These are phyloP conservation scores for Pythium phragmiticola DNA, from an alignment of 352 stramenopile species.

Conservation along the genomic window DNA sequence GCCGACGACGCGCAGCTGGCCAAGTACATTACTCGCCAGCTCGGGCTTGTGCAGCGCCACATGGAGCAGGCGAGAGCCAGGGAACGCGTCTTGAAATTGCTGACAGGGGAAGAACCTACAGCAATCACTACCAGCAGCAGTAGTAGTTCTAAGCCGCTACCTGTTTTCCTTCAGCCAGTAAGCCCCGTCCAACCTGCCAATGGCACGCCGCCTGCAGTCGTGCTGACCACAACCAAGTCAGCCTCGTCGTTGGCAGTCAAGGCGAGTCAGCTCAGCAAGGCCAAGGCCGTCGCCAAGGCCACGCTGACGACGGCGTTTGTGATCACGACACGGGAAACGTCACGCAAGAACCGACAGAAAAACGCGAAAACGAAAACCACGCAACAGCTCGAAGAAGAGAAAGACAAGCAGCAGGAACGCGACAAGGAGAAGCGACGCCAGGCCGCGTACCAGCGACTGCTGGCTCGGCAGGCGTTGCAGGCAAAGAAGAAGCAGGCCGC, in stretches of 20 bases:
- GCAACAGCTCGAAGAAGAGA: conserved; percentile 31
- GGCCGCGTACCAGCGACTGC: conserved; percentile 56
- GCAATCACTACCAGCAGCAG: background rate
- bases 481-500: conserved; percentile 35
- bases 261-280: conserved; percentile 17
- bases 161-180: conserved; percentile 22
- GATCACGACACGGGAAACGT: conserved; percentile 38
- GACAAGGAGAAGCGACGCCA: conserved; percentile 51
- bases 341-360: conserved; percentile 29
- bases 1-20: conserved; percentile 46
- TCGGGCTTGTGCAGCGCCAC: conserved; percentile 52
- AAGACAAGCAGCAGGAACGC: conserved; percentile 30
- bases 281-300: conserved; percentile 18
- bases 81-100: conserved; percentile 50
- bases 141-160: conserved; percentile 15
- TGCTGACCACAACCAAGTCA: conserved; percentile 11
- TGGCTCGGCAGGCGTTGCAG: conserved; percentile 57
- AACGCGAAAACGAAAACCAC: conserved; percentile 30
- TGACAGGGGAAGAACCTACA: conserved; percentile 18
- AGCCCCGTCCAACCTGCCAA: background rate
- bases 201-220: background rate
- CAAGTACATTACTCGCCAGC: conserved; percentile 57
- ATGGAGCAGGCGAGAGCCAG: conserved; percentile 49
- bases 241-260: conserved; percentile 2
- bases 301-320: conserved; percentile 38